Percentiles rank a stretch among this genome's conserved stretches.
Evolutionary conservation across 495 filamentous ascomycete genomes (phyloP).

Genomic region (Tuber magnatum): DNA sequence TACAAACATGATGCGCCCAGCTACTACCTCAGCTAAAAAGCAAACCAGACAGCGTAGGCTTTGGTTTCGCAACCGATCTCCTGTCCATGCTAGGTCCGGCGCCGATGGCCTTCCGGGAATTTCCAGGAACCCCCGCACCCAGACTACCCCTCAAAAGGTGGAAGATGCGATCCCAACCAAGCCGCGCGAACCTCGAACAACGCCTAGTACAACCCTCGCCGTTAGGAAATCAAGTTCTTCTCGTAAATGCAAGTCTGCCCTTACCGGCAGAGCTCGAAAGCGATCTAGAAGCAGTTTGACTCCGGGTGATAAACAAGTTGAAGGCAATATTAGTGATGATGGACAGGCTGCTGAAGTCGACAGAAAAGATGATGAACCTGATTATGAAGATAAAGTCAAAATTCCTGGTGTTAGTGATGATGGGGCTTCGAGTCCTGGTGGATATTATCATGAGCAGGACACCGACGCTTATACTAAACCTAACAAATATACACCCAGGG

Average conservation of each 20-base stretch:
- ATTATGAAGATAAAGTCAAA: not conserved
- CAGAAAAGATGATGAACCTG: conserved; percentile 1
- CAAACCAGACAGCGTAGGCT: not conserved
- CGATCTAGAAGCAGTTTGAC: not conserved
- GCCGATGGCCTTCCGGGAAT: not conserved
- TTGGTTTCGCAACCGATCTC: not conserved
- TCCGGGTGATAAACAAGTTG: not conserved
- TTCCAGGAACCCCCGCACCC: not conserved
- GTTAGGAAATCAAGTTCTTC: not conserved
- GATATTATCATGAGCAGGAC: not conserved
- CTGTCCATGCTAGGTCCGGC: not conserved
- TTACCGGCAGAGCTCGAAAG: not conserved
- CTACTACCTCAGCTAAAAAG: not conserved
- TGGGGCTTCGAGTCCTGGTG: not conserved
- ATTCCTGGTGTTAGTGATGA: not conserved
- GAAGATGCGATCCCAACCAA: not conserved
- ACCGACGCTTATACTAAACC: not conserved
- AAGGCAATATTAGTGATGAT: not conserved
- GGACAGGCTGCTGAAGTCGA: not conserved
- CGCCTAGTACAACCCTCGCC: not conserved
- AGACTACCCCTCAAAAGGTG: not conserved
- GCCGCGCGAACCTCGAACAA: not conserved
- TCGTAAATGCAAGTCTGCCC: not conserved
- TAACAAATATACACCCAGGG: too few species aligned
- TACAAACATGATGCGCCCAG: not conserved